These are phyloP conservation scores for Cercophora samala DNA, from an alignment of 495 filamentous ascomycete species.

Conservation along the genomic window DNA sequence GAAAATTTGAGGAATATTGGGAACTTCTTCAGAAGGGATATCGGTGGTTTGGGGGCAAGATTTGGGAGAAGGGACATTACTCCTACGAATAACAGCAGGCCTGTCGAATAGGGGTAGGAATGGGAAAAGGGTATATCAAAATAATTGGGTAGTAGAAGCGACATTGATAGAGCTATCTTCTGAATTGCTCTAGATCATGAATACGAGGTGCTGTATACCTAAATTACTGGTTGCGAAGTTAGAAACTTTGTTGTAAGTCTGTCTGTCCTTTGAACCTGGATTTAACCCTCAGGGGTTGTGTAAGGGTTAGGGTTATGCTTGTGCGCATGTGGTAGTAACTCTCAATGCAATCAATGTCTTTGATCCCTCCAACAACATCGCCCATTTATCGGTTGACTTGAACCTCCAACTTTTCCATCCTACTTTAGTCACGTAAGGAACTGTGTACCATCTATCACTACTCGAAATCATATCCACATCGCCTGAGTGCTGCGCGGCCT, in stretches of 20 bases:
- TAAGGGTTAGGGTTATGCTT: background rate
- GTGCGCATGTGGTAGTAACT: too few relatives aligned
- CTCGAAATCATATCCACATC: background rate
- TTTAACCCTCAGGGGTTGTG: background rate
- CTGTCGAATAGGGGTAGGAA: slow-evolving; percentile 9
- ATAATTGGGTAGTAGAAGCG: background rate
- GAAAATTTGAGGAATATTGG: slow-evolving; percentile 93
- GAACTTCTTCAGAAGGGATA: slow-evolving; percentile 90
- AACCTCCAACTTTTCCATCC: background rate
- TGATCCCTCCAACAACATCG: background rate
- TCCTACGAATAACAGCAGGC: slow-evolving; percentile 25
- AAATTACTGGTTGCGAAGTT: background rate
- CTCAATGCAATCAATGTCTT: too few relatives aligned
- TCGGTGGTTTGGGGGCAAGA: slow-evolving; percentile 74
- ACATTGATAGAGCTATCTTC: background rate
- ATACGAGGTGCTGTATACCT: background rate
- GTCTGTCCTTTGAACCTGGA: too few relatives aligned
- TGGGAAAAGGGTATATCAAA: background rate
- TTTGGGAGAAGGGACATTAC: slow-evolving; percentile 55
- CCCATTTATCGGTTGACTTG: background rate
- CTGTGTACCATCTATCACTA: too few relatives aligned
- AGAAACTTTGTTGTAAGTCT: too few relatives aligned
- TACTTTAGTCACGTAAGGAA: too few relatives aligned
- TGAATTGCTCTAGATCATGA: background rate
- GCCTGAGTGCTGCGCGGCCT: background rate